Base-by-base conservation (phyloP, 2,329 filamentous ascomycete species). In the Cadophora malorum region DNA sequence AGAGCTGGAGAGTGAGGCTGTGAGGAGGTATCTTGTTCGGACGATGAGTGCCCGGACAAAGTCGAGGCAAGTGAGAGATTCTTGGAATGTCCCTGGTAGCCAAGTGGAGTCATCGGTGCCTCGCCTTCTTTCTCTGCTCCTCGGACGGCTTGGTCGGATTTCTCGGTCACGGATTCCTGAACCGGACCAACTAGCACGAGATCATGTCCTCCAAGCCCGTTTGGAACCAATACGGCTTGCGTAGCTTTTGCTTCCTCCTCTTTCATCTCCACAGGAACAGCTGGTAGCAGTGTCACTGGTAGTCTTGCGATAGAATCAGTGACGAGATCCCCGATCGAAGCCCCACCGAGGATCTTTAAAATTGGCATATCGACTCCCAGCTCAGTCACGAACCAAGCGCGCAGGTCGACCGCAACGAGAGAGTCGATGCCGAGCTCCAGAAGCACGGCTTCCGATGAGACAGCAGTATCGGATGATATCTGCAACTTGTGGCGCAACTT, bases 361-460 rank as follows among this genome's bases (percentile, higher is more conserved):
- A 69, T 58, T n/a, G 68, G 62, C 50, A 69, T 63, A 9, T 67
- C 63, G 23, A 69, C 61, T 3, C 64, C 65, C 1, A 69, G 56
- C 23, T 65, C 63, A n/a, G 60, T 53, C 1, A 60, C 28, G n/a
- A 73, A 64, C 70, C 70, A 73, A 45, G 68, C 66, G 5, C 68
- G 58, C 16, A 73, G 45, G 31, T 71, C 69, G 10, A 73, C 69
- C 25, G 70, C 67, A 25, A 72, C 66, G 19, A 73, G 63, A 41
- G 70, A 72, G 49, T 73, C 71, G 16, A 73, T 50, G 10, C 71
- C 71, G 38, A 68, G 60, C 69, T 78, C 71, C 69, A 75, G 47
- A 71, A 71, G 41, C 1, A 66, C 50, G 14, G 67, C 64, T 23
- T 71, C 73, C 10, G 73, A 66, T 4, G 38, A 41, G 10, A 64